Evolutionary conservation across 148 eudicot species (phyloP).

Genomic region (Rheum nobile): DNA sequence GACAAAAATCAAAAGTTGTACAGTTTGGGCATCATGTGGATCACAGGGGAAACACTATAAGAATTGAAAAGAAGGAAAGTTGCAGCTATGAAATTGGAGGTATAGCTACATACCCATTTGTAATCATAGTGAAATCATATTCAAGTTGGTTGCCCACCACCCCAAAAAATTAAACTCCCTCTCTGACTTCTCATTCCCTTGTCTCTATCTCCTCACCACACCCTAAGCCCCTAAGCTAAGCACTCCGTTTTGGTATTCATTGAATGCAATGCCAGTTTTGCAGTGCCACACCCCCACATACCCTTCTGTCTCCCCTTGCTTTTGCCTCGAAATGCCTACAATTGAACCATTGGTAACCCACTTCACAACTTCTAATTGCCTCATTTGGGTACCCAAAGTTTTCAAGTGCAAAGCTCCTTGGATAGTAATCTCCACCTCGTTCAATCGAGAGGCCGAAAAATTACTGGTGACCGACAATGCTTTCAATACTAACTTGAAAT

Average conservation of each 20-base stretch:
- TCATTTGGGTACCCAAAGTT: not conserved
- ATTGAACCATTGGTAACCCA: not conserved
- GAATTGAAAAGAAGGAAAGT: not conserved
- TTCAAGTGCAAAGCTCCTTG: not conserved
- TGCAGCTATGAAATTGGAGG: not conserved
- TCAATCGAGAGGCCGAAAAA: too few species aligned
- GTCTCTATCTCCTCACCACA: not conserved
- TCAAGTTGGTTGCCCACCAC: not conserved
- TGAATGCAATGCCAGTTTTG: not conserved
- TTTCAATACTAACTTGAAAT: not conserved
- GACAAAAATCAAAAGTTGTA: not conserved
- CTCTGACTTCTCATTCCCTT: conserved; percentile 6
- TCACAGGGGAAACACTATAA: not conserved
- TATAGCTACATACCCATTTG: not conserved
- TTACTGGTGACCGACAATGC: not conserved
- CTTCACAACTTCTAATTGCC: not conserved
- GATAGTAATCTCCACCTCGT: not conserved
- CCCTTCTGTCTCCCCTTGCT: not conserved
- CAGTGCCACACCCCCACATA: conserved; percentile 2
- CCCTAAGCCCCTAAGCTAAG: not conserved
- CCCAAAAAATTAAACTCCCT: conserved; percentile 4
- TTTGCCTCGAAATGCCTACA: not conserved
- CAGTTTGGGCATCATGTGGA: not conserved
- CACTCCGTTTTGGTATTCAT: not conserved
- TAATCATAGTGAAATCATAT: conserved; percentile 9